These are phyloP conservation scores for Sesbania bispinosa DNA, from an alignment of 306 rosid genomes.

Conservation along the genomic window DNA sequence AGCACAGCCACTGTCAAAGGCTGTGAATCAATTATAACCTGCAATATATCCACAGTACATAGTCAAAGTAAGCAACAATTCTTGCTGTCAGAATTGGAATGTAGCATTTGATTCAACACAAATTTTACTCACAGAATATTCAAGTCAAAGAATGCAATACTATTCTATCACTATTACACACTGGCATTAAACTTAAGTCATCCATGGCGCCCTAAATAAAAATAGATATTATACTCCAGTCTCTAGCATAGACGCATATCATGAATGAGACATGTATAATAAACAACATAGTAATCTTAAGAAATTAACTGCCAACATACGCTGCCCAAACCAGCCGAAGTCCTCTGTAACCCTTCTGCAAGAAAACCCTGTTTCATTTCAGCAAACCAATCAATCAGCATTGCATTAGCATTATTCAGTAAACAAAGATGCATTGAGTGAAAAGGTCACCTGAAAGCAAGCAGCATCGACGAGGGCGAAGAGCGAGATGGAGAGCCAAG, in stretches of 20 bases:
- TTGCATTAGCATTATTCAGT: background rate
- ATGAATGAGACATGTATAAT: background rate
- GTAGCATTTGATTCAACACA: constrained; percentile 2
- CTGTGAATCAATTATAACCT: constrained; percentile 97
- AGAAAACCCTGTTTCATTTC: constrained; percentile 70
- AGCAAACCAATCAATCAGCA: background rate
- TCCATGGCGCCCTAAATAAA: background rate
- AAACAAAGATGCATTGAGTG: background rate
- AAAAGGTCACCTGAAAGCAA: constrained; percentile 58
- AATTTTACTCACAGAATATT: background rate
- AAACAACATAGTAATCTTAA: background rate
- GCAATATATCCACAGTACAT: constrained; percentile 17
- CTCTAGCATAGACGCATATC: background rate
- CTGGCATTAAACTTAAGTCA: background rate
- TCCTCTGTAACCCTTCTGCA: constrained; percentile 76
- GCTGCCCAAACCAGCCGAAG: constrained; percentile 96
- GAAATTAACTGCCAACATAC: constrained; percentile 46
- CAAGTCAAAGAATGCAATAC: background rate
- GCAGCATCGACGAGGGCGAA: constrained; percentile 86
- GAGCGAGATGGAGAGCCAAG: constrained; percentile 81
- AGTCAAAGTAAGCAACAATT: constrained; percentile 19
- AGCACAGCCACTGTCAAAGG: constrained; percentile 95
- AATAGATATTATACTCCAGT: background rate
- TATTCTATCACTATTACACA: background rate
- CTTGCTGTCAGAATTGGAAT: background rate